Evolutionary conservation across 2,329 filamentous ascomycete species (phyloP).

Genomic region (Sordariomycetes sp.): DNA sequence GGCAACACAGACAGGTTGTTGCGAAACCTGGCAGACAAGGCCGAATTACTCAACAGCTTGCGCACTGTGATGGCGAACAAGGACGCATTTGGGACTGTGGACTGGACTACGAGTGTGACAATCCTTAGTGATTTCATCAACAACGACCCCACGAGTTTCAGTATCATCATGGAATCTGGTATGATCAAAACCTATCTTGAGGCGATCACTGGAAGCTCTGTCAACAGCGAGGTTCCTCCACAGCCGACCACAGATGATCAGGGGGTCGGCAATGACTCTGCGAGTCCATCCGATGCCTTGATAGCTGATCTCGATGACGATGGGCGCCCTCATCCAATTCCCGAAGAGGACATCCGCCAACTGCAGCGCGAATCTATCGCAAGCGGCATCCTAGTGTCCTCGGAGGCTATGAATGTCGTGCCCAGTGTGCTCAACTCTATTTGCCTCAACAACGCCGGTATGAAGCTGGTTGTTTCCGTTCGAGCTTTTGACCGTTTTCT

Average conservation of each 20-base stretch:
- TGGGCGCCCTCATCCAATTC: conserved; percentile 42
- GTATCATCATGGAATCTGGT: conserved; percentile 88
- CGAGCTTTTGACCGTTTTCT: conserved; percentile 79
- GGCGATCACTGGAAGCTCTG: conserved; percentile 55
- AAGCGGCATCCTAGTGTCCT: conserved; percentile 71
- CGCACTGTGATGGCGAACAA: conserved; percentile 75
- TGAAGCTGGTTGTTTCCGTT: conserved; percentile 79
- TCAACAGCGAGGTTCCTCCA: conserved; percentile 19
- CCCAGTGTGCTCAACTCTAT: conserved; percentile 88
- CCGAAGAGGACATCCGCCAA: conserved; percentile 36
- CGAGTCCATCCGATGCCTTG: conserved; percentile 23
- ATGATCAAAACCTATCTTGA: conserved; percentile 81
- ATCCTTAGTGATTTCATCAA: conserved; percentile 96
- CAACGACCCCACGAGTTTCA: conserved; percentile 95
- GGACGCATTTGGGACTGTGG: conserved; percentile 74
- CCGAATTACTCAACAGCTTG: conserved; percentile 70
- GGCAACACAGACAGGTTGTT: conserved; percentile 84
- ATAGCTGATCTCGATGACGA: conserved; percentile 24
- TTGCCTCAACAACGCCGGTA: conserved; percentile 78
- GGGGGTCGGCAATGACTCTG: conserved; percentile 23
- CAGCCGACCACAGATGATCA: conserved; percentile 12
- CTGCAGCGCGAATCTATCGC: conserved; percentile 41
- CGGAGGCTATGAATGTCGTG: conserved; percentile 80
- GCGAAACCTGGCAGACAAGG: conserved; percentile 89
- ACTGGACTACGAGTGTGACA: conserved; percentile 91